These are phyloP conservation scores for Debaryomyces sp. DNA, from an alignment of 1,139 yeast species.

Conservation along the genomic window DNA sequence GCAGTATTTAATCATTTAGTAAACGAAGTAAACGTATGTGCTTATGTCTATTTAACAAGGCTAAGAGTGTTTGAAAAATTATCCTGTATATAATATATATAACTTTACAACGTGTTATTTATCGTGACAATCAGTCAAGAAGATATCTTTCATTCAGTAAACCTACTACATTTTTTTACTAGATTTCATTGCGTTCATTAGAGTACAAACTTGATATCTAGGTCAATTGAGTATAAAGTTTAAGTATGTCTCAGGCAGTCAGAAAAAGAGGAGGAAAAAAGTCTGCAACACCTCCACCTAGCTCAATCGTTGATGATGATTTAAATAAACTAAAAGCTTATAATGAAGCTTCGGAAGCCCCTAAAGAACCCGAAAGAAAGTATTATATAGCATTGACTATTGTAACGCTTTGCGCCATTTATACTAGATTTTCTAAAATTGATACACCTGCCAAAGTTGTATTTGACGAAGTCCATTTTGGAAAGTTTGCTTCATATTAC, in stretches of 20 bases:
- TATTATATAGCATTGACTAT: conserved; percentile 46
- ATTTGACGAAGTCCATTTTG: conserved; percentile 97
- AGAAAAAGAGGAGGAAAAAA: conserved; percentile 32
- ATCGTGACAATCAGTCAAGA: neutral
- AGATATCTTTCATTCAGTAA: neutral
- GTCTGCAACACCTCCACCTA: conserved; percentile 12
- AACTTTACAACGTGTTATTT: conserved; percentile 4
- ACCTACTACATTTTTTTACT: neutral
- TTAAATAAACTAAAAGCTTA: conserved; percentile 10
- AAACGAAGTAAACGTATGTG: neutral
- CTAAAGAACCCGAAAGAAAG: conserved; percentile 16
- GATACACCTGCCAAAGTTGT: conserved; percentile 85
- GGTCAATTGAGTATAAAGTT: conserved; percentile 2
- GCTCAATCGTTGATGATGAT: conserved; percentile 10
- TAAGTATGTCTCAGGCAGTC: conserved; percentile 27
- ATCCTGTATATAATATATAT: neutral
- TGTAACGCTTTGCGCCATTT: conserved; percentile 68
- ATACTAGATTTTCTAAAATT: conserved; percentile 70
- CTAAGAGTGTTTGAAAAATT: neutral
- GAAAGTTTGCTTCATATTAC: conserved; percentile 91
- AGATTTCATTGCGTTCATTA: neutral
- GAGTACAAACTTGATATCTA: neutral
- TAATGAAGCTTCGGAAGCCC: conserved; percentile 9
- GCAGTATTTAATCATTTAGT: neutral
- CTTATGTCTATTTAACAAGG: neutral